These are phyloP conservation scores for Rubus parviflorus DNA, from an alignment of 306 rosid species.

Conservation along the genomic window DNA sequence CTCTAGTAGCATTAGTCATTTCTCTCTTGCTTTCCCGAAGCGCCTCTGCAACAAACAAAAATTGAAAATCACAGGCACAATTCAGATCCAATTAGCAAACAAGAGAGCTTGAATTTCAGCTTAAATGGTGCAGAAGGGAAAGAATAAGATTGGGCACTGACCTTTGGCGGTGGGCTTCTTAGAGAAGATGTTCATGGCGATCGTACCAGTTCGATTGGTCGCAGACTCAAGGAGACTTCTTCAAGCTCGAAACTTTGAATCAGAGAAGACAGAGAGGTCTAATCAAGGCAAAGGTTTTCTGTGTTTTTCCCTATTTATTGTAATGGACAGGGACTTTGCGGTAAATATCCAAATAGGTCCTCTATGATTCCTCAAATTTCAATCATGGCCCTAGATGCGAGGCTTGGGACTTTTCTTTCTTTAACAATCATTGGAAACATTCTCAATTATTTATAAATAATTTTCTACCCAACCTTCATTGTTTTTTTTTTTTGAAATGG, in stretches of 20 bases:
- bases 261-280: background rate
- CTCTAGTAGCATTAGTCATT: slow-evolving; percentile 84
- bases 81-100: slow-evolving; percentile 15
- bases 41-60: slow-evolving; percentile 63
- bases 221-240: slow-evolving; percentile 11
- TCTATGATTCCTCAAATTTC: slow-evolving; percentile 16
- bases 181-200: slow-evolving; percentile 74
- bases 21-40: slow-evolving; percentile 94
- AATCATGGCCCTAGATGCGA: background rate
- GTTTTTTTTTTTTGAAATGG: too few relatives aligned
- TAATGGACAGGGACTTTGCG: background rate
- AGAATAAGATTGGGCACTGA: slow-evolving; percentile 28
- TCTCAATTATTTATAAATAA: background rate
- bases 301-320: background rate
- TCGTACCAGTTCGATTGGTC: slow-evolving; percentile 2
- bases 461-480: too few relatives aligned
- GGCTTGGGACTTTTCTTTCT: background rate
- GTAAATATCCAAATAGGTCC: slow-evolving; percentile 20
- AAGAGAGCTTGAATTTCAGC: background rate
- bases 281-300: background rate
- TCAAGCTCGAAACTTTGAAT: slow-evolving; percentile 6
- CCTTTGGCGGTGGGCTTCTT: slow-evolving; percentile 98
- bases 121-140: background rate
- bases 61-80: slow-evolving; percentile 10
- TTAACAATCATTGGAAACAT: background rate